Evolutionary conservation across 1,284 basidiomycete genomes (phyloP), one percentile per base, ranked within the genome.

Genomic region (Hymenochaete sp.): DNA sequence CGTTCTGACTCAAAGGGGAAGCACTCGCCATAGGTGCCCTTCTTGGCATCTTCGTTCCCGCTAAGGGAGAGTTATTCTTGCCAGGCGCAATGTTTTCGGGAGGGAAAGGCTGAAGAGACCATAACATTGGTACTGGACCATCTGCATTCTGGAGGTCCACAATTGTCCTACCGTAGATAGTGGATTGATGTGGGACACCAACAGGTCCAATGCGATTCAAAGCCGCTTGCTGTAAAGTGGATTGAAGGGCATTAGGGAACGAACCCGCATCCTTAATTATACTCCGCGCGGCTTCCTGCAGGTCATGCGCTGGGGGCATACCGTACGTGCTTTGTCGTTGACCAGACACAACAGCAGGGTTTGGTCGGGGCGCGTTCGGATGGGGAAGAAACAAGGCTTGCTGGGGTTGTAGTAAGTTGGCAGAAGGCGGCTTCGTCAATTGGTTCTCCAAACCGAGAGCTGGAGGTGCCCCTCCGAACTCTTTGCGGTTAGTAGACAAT

Each of bases 311-410:
- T 28, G 44, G 45, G 19, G 40, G 50, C 53, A 32, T 50, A 48
- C 6, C 48, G 47, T 31, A 55, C 48, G 22, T 53, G 28, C 26
- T 57, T 53, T 14, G 51, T 43, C 25, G 57, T 54, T 44, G 59
- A 48, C 31, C 70, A 68, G 49, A 76, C 25, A 62, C 55, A 9
- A 68, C 62, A 13, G 62, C 48, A 10, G 59, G 53, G 1, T 67
- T 57, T 0, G 77, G 69, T 42, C 78, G 81, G 0, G 82, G 82
- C 1, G 82, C 82, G 55, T 80, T 79, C 0, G 82, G 82, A 55
- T 85, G 82, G 0, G 82, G 83, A 13, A 79, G 66, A 59, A 83
- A 86, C 18, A 80, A 58, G 21, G 43, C 44, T 35, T 49, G 42
- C n/a, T 45, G 42, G 3, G 40, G 50, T 1, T 26, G 37, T 29